Conservation (phyloP, 225 moss, liverwort and hornwort species). For the Polytrichum formosum region DNA sequence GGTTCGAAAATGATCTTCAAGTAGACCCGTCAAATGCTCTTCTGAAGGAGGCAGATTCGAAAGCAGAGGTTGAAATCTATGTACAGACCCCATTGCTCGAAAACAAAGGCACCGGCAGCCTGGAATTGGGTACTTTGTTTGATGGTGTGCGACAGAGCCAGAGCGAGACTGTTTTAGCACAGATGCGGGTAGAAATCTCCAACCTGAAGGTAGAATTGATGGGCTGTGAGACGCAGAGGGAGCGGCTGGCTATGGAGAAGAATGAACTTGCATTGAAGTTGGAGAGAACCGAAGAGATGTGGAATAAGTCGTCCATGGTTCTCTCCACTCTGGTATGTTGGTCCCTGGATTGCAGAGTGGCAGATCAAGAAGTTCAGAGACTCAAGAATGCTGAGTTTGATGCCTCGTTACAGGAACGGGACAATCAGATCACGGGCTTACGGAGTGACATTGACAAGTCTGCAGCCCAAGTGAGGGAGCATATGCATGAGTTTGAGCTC, state of each 20-base stretch:
- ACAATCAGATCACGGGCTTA: slow-evolving; percentile 12
- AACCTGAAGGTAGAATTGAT: slow-evolving; percentile 17
- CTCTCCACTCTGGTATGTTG: slow-evolving; percentile 39
- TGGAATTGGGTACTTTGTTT: slow-evolving; percentile 12
- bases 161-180: slow-evolving; percentile 18
- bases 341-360: slow-evolving; percentile 21
- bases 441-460: slow-evolving; percentile 33
- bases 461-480: slow-evolving; percentile 14
- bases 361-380: slow-evolving; percentile 20
- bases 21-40: neutral
- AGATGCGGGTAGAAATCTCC: slow-evolving; percentile 16
- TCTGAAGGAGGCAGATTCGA: slow-evolving; percentile 18
- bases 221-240: slow-evolving; percentile 13
- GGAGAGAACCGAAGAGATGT: neutral
- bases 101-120: slow-evolving; percentile 10
- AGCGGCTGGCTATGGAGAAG: slow-evolving; percentile 18
- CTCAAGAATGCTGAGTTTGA: neutral
- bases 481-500: slow-evolving; percentile 15
- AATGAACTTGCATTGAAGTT: slow-evolving; percentile 7
- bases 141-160: slow-evolving; percentile 12
- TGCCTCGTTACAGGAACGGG: neutral
- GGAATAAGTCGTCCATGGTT: slow-evolving; percentile 18
- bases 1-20: slow-evolving; percentile 22
- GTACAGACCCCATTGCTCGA: slow-evolving; percentile 14
- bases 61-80: slow-evolving; percentile 11